Base-by-base conservation (phyloP, 192 early-diverging fungal species). In the Coemansia sp. region DNA sequence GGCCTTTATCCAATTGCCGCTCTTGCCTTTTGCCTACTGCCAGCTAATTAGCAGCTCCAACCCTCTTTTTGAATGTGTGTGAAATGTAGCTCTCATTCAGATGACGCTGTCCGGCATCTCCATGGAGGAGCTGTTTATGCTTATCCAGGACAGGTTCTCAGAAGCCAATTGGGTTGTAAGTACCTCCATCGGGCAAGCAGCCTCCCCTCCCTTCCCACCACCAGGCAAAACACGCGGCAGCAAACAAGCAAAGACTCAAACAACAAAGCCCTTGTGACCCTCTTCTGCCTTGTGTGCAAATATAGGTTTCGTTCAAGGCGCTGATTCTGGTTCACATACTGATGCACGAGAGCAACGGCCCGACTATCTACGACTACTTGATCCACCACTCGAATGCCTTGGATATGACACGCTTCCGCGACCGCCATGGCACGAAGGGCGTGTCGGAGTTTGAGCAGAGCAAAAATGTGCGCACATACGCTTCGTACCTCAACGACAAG, bases 121-220 rank as follows among this genome's bases (percentile, higher is more conserved):
- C 13, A 79, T 82, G 73, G 70, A 76, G 23, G 83, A 85, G 28
- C 55, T 85, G 34, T 79, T 82, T 56, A 82, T 77, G 76, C 73
- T 79, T 14, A 36, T 83, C 33, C 77, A 85, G 58, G 76, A 75
- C 51, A 68, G 84, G 31, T 82, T 85, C 37, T 78, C 76, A 0
- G 84, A 85, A 39, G 76, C 76, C 56, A 79, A 73, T 53, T 85
- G 84, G 84, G 75, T 77, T 60, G 76, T 83, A 74, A 63, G 71
- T 70, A 63, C 33, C 23, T 48, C 38, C 18, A 13, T 9, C 21
- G 20, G 16, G 38, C 23, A 38, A 66, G 7, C 26, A 36, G 9
- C 26, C n/a, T n/a, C 35, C 59, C 14, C 23, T 13, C 13, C 11
- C 43, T 46, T 60, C 20, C 46, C 21, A 33, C 46, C 31, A 42